Percentiles rank a stretch among this genome's conserved stretches.
Evolutionary conservation across 352 stramenopile species (phyloP).

Genomic region (Pythium grandisporangium): DNA sequence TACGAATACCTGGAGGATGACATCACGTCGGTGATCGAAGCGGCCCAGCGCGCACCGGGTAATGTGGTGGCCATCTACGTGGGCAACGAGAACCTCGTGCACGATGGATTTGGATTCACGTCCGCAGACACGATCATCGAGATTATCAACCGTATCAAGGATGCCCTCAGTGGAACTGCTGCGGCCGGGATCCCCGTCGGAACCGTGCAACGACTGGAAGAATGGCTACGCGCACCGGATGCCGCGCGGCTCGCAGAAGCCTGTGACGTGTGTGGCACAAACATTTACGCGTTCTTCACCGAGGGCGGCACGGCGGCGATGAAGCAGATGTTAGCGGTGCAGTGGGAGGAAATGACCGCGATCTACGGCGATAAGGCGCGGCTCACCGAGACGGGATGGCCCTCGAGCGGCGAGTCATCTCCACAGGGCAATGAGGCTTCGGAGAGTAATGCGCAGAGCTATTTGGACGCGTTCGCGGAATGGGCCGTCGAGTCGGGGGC

Average conservation of each 20-base stretch:
- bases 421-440: conserved; percentile 23
- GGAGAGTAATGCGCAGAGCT: conserved; percentile 24
- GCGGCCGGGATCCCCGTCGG: conserved; percentile 33
- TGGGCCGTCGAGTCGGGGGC: conserved; percentile 17
- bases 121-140: conserved; percentile 24
- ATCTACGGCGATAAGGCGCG: conserved; percentile 15
- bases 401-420: conserved; percentile 2
- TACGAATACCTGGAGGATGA: conserved; percentile 30
- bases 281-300: conserved; percentile 29
- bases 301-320: conserved; percentile 6
- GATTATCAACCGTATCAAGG: conserved; percentile 51
- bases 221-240: conserved; percentile 20
- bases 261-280: conserved; percentile 24
- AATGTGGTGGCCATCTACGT: conserved; percentile 52
- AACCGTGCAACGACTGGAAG: conserved; percentile 33
- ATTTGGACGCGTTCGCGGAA: conserved; percentile 24
- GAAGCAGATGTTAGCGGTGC: conserved; percentile 9
- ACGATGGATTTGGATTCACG: conserved; percentile 30
- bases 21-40: conserved; percentile 50
- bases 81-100: conserved; percentile 66
- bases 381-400: conserved; percentile 20
- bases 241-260: conserved; percentile 16
- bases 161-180: conserved; percentile 18
- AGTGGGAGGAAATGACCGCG: conserved; percentile 11
- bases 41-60: conserved; percentile 20